Evolutionary conservation across 1,284 basidiomycete genomes (phyloP), one percentile per base, ranked within the genome.

Genomic region (Quambalaria eucalypti): DNA sequence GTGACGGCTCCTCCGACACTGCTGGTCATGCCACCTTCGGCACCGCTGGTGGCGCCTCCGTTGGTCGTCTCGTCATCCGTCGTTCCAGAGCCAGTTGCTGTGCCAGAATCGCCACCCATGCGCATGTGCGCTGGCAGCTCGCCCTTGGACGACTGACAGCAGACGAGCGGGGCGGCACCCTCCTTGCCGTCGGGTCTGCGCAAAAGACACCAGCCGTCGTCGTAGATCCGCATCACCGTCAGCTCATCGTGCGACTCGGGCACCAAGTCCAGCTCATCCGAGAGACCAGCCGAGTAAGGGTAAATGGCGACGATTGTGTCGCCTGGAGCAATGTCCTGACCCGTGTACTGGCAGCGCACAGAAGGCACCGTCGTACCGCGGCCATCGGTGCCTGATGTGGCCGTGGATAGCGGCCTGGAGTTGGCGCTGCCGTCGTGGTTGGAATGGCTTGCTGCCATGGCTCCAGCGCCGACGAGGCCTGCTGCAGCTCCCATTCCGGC

Each of bases 271-370:
- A 71, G 59, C 60, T 71, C 69, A 54, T 71, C 69, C 52, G 64
- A 64, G 28, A 71, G 58, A n/a, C 61, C 60, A 21, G 69, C 69
- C 42, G 68, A 64, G 60, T 71, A 71, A 23, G 67, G 69, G 62
- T 71, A 71, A 55, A 71, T 68, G 50, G 68, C 67, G 26, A 71
- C 61, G 19, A 71, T 68, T 2, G 64, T 64, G 53, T 69, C 68
- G 28, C 66, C 65, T 5, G 65, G 58, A 51, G 58, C 60, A 26
- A 71, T 71, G 50, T 68, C 65, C 39, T 70, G 68, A 51, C 64
- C 65, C 8, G 68, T 68, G 56, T 71, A 69, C 56, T 69, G 68
- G 51, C 69, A 68, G 48, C 63, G 61, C 26, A 69, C 68, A 2
- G 60, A 59, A 25, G 68, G 60, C 28, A 71, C 67, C 48, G 69